Evolutionary conservation across 805 yeast genomes (phyloP), one percentile per base, ranked within the genome.

Genomic region (Metschnikowia kunwiensis): DNA sequence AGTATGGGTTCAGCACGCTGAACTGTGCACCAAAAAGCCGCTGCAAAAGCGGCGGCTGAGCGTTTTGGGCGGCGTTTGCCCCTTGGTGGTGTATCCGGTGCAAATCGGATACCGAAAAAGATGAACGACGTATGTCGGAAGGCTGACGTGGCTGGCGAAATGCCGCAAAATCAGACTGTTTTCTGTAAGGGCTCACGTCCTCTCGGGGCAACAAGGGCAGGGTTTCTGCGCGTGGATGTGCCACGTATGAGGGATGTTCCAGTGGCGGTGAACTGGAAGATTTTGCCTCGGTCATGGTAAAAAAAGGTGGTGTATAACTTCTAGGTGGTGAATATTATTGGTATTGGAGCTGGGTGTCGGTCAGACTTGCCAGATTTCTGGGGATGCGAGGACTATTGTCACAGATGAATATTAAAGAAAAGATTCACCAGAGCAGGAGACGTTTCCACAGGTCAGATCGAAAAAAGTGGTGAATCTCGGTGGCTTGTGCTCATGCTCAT

Each of bases 1-100:
- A 47, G 22, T 43, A 51, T 5, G 67, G 59, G 38, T 60, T 61
- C 39, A 59, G 53, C 6, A 63, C 67, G 3, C 63, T 48, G 30
- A 49, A 53, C 24, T 57, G 58, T 21, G 51, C 51, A 8, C 58
- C 50, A 19, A 63, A 43, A 23, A 61, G 49, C 25, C 57, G 45
- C 32, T 59, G 63, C 33, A 55, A 49, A 13, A 61, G 51, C 11
- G 64, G 67, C 22, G 27, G 34, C 20, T 34, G 36, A 13, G 18
- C 18, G 8, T 10, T n/a, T 12, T 32, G 39, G 3, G 9, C 9
- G 16, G 28, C 5, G 14, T 7, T 26, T 16, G 30, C 7, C 12
- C 40, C 32, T 18, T 16, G 25, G 14, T 30, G 40, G 18, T 18
- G 12, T 17, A 30, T 44, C 18, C 43, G 17, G 21, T 39, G 38